These are phyloP conservation scores for Testicularia cyperi DNA, from an alignment of 1,284 basidiomycete genomes.

Conservation along the genomic window DNA sequence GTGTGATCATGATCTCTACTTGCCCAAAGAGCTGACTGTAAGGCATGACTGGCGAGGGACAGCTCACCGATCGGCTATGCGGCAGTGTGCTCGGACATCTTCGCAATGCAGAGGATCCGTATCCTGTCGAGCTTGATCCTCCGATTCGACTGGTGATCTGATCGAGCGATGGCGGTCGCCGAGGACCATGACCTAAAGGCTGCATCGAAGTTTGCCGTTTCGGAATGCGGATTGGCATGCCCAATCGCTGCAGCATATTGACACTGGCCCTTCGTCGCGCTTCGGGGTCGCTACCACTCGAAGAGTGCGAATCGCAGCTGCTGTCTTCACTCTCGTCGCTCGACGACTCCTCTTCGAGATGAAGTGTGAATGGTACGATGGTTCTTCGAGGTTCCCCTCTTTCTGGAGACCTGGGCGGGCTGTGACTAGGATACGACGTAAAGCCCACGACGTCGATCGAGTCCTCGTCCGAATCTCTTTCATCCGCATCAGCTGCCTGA, in stretches of 20 bases:
- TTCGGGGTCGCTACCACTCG: conserved; percentile 15
- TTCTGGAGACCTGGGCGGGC: not conserved
- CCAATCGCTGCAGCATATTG: conserved; percentile 20
- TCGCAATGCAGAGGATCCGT: not conserved
- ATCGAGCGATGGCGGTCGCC: conserved; percentile 24
- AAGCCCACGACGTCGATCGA: conserved; percentile 11
- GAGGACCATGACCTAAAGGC: conserved; percentile 8
- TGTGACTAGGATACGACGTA: conserved; percentile 7
- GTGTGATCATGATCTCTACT: conserved; percentile 28
- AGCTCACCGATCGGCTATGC: conserved; percentile 13
- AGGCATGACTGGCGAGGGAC: conserved; percentile 10
- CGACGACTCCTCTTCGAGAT: conserved; percentile 22
- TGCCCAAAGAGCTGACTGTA: conserved; percentile 8
- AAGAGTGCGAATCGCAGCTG: conserved; percentile 3
- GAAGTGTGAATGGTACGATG: conserved; percentile 13
- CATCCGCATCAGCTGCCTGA: not conserved
- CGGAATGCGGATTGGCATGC: conserved; percentile 6
- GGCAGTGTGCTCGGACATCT: not conserved
- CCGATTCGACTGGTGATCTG: conserved; percentile 20
- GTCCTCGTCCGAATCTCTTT: conserved; percentile 1
- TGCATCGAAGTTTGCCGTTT: conserved; percentile 8
- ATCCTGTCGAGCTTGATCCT: not conserved
- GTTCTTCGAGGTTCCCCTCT: conserved; percentile 4
- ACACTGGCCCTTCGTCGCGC: conserved; percentile 13
- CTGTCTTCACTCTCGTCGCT: conserved; percentile 24